phyloP scores from a whole-genome alignment of 352 stramenopile genomes.

The Phytophthora fragariaefolia region DNA sequence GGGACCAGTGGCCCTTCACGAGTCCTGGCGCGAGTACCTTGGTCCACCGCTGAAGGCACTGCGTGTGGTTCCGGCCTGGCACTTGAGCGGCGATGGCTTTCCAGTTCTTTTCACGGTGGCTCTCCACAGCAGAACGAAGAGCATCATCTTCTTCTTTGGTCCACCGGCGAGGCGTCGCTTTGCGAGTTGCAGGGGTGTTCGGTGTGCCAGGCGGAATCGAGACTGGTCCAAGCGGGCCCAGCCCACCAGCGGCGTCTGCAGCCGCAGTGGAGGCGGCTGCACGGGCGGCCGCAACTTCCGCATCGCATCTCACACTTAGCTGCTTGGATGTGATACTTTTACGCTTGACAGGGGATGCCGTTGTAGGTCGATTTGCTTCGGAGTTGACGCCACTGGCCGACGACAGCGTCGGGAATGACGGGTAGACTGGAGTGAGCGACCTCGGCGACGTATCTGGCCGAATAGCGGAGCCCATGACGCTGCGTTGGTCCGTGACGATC shows the following conservation, averaged over 20 bases:
- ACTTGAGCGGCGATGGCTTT: conserved; percentile 92
- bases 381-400: conserved; percentile 12
- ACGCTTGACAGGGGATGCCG: conserved; percentile 66
- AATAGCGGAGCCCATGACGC: conserved; percentile 21
- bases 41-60: conserved; percentile 92
- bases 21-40: conserved; percentile 90
- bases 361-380: conserved; percentile 18
- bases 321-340: conserved; percentile 86
- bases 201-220: conserved; percentile 27
- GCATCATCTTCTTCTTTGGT: conserved; percentile 91
- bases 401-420: conserved; percentile 35
- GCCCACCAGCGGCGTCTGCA: conserved; percentile 15
- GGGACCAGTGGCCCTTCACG: conserved; percentile 92
- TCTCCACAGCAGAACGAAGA: conserved; percentile 82
- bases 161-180: conserved; percentile 85
- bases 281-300: conserved; percentile 46
- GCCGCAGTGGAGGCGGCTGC: conserved; percentile 26
- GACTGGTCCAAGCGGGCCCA: conserved; percentile 28
- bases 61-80: conserved; percentile 89
- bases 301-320: conserved; percentile 48
- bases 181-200: conserved; percentile 54
- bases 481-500: conserved; percentile 37
- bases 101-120: conserved; percentile 92
- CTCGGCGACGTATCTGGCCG: conserved; percentile 44
- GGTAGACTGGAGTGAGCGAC: conserved; percentile 55